A percentile compares a stretch with the other conserved stretches of the same genome.
These are phyloP conservation scores for Saxispiralis lemnorum DNA, from an alignment of 495 filamentous ascomycete species.

Conservation along the genomic window DNA sequence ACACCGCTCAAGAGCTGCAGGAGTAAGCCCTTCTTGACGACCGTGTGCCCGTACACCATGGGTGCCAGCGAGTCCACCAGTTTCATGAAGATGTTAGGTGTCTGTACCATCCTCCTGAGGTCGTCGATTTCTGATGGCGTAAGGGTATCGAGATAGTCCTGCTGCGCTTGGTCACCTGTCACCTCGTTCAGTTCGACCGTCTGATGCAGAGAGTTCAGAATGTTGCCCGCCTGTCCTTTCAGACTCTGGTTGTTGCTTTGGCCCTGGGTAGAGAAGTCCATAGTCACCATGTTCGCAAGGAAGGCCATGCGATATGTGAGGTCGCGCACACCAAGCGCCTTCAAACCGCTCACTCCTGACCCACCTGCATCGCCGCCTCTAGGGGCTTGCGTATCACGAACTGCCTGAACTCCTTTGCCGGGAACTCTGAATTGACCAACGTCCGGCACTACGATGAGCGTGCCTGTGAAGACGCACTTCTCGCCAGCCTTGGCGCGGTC, in stretches of 20 bases:
- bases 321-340: slow-evolving; percentile 83
- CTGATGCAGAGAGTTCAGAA: slow-evolving; percentile 66
- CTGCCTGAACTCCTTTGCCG: slow-evolving; percentile 67
- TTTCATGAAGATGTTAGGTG: slow-evolving; percentile 83
- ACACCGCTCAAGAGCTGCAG: slow-evolving; percentile 89
- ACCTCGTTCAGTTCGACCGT: slow-evolving; percentile 42
- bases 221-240: slow-evolving; percentile 56
- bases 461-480: slow-evolving; percentile 93
- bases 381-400: slow-evolving; percentile 55
- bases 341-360: slow-evolving; percentile 69
- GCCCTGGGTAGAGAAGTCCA: slow-evolving; percentile 66
- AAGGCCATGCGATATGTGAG: slow-evolving; percentile 95
- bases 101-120: slow-evolving; percentile 80
- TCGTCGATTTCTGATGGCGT: slow-evolving; percentile 76
- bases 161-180: slow-evolving; percentile 68
- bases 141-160: slow-evolving; percentile 67
- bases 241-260: slow-evolving; percentile 42
- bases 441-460: slow-evolving; percentile 90
- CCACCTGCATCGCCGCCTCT: slow-evolving; percentile 61
- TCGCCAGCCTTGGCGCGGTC: slow-evolving; percentile 94
- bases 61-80: slow-evolving; percentile 90
- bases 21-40: slow-evolving; percentile 93
- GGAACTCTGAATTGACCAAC: slow-evolving; percentile 88
- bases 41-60: slow-evolving; percentile 90
- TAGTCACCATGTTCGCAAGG: slow-evolving; percentile 89